Conservation (phyloP, 768 basidiomycete genomes). For the Lepiota venenata region DNA sequence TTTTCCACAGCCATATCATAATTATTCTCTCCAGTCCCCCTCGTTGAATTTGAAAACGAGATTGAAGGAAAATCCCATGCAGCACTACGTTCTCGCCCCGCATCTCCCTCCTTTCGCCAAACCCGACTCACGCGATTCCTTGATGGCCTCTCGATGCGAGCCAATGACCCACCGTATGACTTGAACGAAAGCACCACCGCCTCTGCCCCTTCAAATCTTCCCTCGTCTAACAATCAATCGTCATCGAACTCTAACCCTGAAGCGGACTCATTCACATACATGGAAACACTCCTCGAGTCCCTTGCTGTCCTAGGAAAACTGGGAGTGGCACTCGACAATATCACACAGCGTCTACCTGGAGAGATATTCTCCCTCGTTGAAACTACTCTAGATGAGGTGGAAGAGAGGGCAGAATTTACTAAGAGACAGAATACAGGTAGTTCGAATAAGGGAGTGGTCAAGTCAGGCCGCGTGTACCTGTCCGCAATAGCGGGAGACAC, state of each 20-base stretch:
- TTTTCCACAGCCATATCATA: background rate
- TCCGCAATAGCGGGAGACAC: constrained; percentile 33
- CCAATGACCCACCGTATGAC: constrained; percentile 78
- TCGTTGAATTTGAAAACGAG: constrained; percentile 62
- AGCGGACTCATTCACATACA: constrained; percentile 88
- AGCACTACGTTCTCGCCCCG: constrained; percentile 33
- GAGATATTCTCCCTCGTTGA: constrained; percentile 89
- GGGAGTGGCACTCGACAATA: constrained; percentile 75
- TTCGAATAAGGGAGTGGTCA: constrained; percentile 31
- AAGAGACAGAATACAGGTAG: constrained; percentile 42
- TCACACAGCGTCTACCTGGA: constrained; percentile 76
- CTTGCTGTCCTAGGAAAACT: constrained; percentile 88
- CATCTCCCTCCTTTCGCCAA: constrained; percentile 35
- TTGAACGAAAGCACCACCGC: constrained; percentile 39
- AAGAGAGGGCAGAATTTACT: constrained; percentile 78
- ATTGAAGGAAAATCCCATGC: constrained; percentile 23
- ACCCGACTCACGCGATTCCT: constrained; percentile 62
- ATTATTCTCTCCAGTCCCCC: constrained; percentile 46
- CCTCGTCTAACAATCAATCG: constrained; percentile 16
- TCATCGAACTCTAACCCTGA: constrained; percentile 65
- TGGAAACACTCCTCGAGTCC: constrained; percentile 92
- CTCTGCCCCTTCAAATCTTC: constrained; percentile 20
- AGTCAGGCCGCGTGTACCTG: constrained; percentile 52
- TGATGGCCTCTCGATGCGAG: constrained; percentile 58
- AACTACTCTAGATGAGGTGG: constrained; percentile 84